A percentile compares a stretch with the other conserved stretches of the same genome.
phyloP scores from a whole-genome alignment of 176 grass and related monocot species.

The Oropetium thomaeum region DNA sequence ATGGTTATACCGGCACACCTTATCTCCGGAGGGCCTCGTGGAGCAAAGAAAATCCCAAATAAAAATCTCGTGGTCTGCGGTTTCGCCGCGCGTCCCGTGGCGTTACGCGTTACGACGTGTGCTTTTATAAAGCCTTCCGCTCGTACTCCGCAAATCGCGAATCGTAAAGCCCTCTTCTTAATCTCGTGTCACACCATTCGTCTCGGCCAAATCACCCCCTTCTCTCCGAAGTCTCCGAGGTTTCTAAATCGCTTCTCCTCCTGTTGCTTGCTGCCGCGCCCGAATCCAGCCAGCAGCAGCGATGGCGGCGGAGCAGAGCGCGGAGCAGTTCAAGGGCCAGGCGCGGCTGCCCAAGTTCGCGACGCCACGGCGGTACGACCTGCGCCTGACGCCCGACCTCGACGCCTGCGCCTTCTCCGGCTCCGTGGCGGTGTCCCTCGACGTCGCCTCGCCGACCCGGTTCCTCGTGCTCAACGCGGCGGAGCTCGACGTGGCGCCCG shows the following conservation, averaged over 20 bases:
- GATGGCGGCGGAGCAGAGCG: constrained; percentile 44
- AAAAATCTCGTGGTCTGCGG: not conserved
- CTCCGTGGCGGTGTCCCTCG: constrained; percentile 42
- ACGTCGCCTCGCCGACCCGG: constrained; percentile 45
- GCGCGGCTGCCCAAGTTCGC: constrained; percentile 70
- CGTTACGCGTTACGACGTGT: not conserved
- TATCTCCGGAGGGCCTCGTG: too few relatives aligned
- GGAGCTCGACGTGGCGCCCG: constrained; percentile 50
- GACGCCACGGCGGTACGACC: constrained; percentile 73
- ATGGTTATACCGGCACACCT: not conserved
- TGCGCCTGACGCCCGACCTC: constrained; percentile 75
- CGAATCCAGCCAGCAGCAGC: not conserved
- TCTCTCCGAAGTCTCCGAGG: not conserved
- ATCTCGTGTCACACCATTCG: not conserved
- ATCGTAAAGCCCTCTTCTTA: not conserved
- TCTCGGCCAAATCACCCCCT: not conserved
- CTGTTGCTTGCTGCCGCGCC: not conserved
- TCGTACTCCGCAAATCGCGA: not conserved
- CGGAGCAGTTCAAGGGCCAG: constrained; percentile 67
- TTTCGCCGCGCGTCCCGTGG: not conserved
- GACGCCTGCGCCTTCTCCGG: constrained; percentile 65
- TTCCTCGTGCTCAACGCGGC: constrained; percentile 90
- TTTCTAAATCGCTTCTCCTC: not conserved
- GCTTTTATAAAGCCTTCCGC: not conserved
- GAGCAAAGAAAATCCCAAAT: not conserved